A percentile compares a stretch with the other conserved stretches of the same genome.
These are phyloP conservation scores for Barnettozyma californica DNA, from an alignment of 805 yeast species.

Conservation along the genomic window DNA sequence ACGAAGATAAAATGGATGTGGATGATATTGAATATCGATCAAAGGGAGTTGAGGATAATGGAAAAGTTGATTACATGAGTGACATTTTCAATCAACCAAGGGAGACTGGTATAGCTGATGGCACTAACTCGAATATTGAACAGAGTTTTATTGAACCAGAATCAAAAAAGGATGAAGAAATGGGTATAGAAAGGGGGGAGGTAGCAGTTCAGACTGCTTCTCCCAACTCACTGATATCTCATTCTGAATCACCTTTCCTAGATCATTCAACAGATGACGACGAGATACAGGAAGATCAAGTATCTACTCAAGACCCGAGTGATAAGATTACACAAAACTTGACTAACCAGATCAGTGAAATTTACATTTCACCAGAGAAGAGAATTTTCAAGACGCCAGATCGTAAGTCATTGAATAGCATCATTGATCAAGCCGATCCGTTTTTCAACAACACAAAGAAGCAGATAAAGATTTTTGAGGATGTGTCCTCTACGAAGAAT, in stretches of 20 bases:
- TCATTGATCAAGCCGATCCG: constrained; percentile 22
- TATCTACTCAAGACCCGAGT: constrained; percentile 3
- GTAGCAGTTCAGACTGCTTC: constrained; percentile 1
- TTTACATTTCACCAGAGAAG: constrained; percentile 25
- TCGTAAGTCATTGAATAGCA: constrained; percentile 15
- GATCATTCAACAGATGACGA: constrained; percentile 17
- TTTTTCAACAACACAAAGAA: constrained; percentile 17
- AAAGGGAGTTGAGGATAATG: constrained; percentile 3
- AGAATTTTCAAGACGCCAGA: constrained; percentile 8
- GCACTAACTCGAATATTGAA: background rate
- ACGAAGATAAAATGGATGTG: constrained; percentile 9
- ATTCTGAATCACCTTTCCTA: constrained; percentile 19
- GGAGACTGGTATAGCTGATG: constrained; percentile 8
- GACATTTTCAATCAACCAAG: constrained; percentile 16
- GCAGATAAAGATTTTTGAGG: constrained; percentile 23
- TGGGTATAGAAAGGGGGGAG: constrained; percentile 2
- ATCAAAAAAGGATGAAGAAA: background rate
- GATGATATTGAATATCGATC: constrained; percentile 6
- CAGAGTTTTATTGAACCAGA: constrained; percentile 4
- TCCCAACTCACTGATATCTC: background rate
- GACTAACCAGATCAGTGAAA: constrained; percentile 17
- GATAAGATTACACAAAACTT: constrained; percentile 21
- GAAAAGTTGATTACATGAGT: constrained; percentile 17
- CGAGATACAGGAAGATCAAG: background rate
- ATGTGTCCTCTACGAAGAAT: constrained; percentile 5